These are phyloP conservation scores for Gelatoporia subvermispora DNA, from an alignment of 768 basidiomycete genomes.

Conservation along the genomic window DNA sequence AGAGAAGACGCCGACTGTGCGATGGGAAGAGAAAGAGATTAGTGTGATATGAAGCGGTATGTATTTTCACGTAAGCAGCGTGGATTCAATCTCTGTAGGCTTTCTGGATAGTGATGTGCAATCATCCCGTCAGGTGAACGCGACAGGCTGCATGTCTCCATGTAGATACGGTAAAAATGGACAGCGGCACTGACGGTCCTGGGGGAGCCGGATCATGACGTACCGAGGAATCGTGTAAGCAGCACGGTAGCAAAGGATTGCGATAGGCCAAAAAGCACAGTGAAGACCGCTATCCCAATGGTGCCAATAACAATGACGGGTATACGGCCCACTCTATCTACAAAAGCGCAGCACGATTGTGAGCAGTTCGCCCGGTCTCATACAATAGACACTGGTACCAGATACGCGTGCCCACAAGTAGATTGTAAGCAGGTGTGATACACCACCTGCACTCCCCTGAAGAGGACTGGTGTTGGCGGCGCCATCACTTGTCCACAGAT, in stretches of 20 bases:
- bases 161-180: too few relatives aligned
- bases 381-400: conserved; percentile 6
- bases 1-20: conserved; percentile 19
- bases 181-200: too few relatives aligned
- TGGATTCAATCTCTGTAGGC: too few relatives aligned
- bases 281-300: conserved; percentile 43
- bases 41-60: too few relatives aligned
- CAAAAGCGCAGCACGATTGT: not conserved
- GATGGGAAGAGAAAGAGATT: not conserved
- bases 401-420: conserved; percentile 60
- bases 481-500: not conserved
- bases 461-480: not conserved
- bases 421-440: conserved; percentile 53
- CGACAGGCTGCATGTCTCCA: too few relatives aligned
- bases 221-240: conserved; percentile 40
- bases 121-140: too few relatives aligned
- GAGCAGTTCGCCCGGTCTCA: not conserved
- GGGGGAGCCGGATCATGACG: too few relatives aligned
- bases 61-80: too few relatives aligned
- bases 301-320: conserved; percentile 56
- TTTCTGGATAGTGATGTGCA: too few relatives aligned
- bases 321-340: conserved; percentile 56
- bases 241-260: conserved; percentile 42
- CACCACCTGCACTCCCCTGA: conserved; percentile 56
- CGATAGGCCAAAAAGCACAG: conserved; percentile 55